phyloP scores from a whole-genome alignment of 2,329 filamentous ascomycete species.

The Arthrobotrys sinensis region DNA sequence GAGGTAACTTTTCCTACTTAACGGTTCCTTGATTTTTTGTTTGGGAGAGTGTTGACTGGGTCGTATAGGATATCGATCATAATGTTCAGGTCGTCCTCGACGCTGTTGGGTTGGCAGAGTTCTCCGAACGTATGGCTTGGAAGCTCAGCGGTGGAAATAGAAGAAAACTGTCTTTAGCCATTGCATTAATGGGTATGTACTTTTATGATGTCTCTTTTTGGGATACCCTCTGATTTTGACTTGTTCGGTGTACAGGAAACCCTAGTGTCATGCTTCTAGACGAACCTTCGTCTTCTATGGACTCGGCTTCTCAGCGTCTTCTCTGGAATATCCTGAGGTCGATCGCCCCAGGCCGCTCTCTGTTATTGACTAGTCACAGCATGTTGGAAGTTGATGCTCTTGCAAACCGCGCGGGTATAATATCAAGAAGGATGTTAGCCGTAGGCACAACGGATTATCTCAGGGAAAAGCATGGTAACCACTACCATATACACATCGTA shows the following conservation, averaged over 20 bases:
- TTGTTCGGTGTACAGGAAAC: constrained; percentile 27
- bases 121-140: constrained; percentile 80
- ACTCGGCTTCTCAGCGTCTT: constrained; percentile 88
- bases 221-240: constrained; percentile 1
- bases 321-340: constrained; percentile 90
- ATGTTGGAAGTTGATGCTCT: constrained; percentile 97
- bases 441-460: constrained; percentile 82
- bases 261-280: constrained; percentile 84
- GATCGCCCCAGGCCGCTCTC: constrained; percentile 81
- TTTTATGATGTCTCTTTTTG: no score
- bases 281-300: constrained; percentile 89
- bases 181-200: constrained; percentile 88
- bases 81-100: constrained; percentile 84
- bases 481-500: constrained; percentile 85
- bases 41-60: not conserved
- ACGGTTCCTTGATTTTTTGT: not conserved
- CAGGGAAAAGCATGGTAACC: constrained; percentile 81
- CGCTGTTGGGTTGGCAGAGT: constrained; percentile 82
- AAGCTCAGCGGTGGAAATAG: constrained; percentile 92
- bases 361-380: constrained; percentile 90
- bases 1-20: constrained; percentile 64
- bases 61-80: constrained; percentile 75
- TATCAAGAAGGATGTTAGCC: constrained; percentile 88
- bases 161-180: constrained; percentile 89
- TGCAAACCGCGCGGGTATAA: constrained; percentile 85